Evolutionary conservation across 306 rosid genomes (phyloP).

Genomic region (Sphenostylis stenocarpa): DNA sequence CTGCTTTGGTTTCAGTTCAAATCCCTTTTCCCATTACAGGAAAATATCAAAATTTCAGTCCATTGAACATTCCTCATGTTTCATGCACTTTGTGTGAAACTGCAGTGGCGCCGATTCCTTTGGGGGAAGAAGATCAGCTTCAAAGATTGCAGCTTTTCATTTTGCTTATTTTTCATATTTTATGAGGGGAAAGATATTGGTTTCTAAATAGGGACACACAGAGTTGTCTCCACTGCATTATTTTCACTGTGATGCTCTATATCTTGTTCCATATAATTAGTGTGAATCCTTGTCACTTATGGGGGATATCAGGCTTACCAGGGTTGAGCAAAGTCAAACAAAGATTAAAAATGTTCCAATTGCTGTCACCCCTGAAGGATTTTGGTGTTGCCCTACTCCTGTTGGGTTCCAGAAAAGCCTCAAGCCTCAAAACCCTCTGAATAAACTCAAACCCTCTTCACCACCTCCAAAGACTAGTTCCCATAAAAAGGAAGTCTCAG

Average conservation of each 20-base stretch:
- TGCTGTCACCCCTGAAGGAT: slow-evolving; percentile 93
- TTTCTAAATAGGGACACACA: slow-evolving; percentile 10
- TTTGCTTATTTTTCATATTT: slow-evolving; percentile 29
- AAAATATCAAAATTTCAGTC: slow-evolving; percentile 18
- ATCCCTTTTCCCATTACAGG: slow-evolving; percentile 16
- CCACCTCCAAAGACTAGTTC: slow-evolving; percentile 53
- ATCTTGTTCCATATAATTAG: slow-evolving; percentile 28
- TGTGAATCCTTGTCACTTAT: slow-evolving; percentile 44
- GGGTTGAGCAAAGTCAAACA: slow-evolving; percentile 72
- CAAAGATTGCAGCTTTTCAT: slow-evolving; percentile 31
- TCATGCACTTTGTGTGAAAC: slow-evolving; percentile 29
- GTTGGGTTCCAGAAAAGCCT: slow-evolving; percentile 84
- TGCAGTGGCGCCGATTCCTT: slow-evolving; percentile 23
- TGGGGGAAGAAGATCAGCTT: slow-evolving; percentile 37
- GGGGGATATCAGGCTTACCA: slow-evolving; percentile 66
- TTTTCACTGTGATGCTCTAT: slow-evolving; percentile 36
- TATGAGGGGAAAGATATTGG: slow-evolving; percentile 19
- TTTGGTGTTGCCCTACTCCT: slow-evolving; percentile 96
- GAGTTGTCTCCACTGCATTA: slow-evolving; percentile 25
- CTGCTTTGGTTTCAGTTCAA: slow-evolving; percentile 27
- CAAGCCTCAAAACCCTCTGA: slow-evolving; percentile 68
- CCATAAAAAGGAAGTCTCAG: slow-evolving; percentile 49
- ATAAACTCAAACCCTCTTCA: slow-evolving; percentile 75
- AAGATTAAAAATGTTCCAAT: slow-evolving; percentile 87
- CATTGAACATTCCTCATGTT: slow-evolving; percentile 31